Percentiles rank a stretch among this genome's conserved stretches.
Evolutionary conservation across 768 basidiomycete species (phyloP).

Genomic region (Leccinum barrowsii): DNA sequence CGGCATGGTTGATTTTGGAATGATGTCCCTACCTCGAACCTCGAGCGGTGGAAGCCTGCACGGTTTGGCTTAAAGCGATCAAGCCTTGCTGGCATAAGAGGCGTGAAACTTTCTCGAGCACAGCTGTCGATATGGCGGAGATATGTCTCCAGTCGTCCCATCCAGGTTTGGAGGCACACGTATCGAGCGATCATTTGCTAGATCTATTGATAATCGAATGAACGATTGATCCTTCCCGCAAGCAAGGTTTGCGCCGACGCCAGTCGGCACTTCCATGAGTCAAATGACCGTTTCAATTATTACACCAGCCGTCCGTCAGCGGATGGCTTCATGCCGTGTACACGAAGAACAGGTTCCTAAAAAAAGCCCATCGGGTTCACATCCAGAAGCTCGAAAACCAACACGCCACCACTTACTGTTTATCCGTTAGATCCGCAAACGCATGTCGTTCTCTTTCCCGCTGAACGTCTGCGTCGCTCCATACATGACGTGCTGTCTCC

Average conservation of each 20-base stretch:
- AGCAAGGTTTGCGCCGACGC: background rate
- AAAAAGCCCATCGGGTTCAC: conserved; percentile 4
- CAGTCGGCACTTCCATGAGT: no score
- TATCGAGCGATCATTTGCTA: no score
- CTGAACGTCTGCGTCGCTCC: conserved; percentile 56
- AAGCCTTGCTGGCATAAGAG: no score
- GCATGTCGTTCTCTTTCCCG: conserved; percentile 57
- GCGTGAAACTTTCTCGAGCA: no score
- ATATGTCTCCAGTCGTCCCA: no score
- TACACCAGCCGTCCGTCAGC: background rate
- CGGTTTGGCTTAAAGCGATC: no score
- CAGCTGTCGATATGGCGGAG: no score
- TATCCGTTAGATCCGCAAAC: conserved; percentile 62
- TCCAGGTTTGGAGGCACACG: no score
- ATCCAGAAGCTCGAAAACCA: background rate
- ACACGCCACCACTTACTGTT: conserved; percentile 42
- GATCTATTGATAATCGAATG: no score
- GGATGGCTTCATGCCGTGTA: conserved; percentile 42
- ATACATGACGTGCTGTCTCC: conserved; percentile 44
- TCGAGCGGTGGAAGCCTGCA: no score
- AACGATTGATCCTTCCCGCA: background rate
- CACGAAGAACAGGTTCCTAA: conserved; percentile 55
- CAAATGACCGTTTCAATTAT: background rate
- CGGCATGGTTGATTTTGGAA: no score
- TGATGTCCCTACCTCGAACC: no score